These are phyloP conservation scores for Maudiozyma barnettii DNA, from an alignment of 805 yeast species.

Conservation along the genomic window DNA sequence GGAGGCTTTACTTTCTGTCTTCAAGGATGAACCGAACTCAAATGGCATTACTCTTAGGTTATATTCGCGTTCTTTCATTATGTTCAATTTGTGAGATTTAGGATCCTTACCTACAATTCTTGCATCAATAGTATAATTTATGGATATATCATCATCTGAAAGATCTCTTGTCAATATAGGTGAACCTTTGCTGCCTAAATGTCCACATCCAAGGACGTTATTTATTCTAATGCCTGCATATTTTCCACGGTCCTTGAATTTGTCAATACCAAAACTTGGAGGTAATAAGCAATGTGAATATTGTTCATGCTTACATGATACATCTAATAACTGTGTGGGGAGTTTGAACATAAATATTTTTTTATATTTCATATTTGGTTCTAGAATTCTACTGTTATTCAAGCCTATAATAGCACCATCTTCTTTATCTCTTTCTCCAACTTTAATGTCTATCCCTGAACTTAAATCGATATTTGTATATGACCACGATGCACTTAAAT, in stretches of 20 bases:
- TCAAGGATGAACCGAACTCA: slow-evolving; percentile 23
- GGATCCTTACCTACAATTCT: slow-evolving; percentile 41
- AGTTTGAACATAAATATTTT: slow-evolving; percentile 51
- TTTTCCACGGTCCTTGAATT: slow-evolving; percentile 23
- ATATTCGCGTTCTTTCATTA: slow-evolving; percentile 31
- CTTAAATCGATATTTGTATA: slow-evolving; percentile 43
- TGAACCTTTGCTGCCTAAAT: slow-evolving; percentile 40
- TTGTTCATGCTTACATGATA: slow-evolving; percentile 40
- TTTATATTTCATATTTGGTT: slow-evolving; percentile 42
- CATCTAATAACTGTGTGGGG: slow-evolving; percentile 45
- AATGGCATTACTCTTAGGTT: slow-evolving; percentile 34
- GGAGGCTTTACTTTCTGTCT: slow-evolving; percentile 10
- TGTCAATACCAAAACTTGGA: slow-evolving; percentile 34
- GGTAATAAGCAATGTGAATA: slow-evolving; percentile 32
- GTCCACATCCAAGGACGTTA: slow-evolving; percentile 39
- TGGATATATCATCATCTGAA: slow-evolving; percentile 37
- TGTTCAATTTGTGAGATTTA: slow-evolving; percentile 21
- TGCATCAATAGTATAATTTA: slow-evolving; percentile 48
- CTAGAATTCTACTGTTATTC: slow-evolving; percentile 39
- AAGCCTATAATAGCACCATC: slow-evolving; percentile 45
- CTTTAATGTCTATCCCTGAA: slow-evolving; percentile 40
- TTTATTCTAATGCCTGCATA: slow-evolving; percentile 28
- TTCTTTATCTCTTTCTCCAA: slow-evolving; percentile 34
- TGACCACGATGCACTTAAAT: slow-evolving; percentile 46
- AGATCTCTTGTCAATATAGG: slow-evolving; percentile 46